phyloP scores from a whole-genome alignment of 192 early-diverging fungal species.

The Gonapodya prolifera region DNA sequence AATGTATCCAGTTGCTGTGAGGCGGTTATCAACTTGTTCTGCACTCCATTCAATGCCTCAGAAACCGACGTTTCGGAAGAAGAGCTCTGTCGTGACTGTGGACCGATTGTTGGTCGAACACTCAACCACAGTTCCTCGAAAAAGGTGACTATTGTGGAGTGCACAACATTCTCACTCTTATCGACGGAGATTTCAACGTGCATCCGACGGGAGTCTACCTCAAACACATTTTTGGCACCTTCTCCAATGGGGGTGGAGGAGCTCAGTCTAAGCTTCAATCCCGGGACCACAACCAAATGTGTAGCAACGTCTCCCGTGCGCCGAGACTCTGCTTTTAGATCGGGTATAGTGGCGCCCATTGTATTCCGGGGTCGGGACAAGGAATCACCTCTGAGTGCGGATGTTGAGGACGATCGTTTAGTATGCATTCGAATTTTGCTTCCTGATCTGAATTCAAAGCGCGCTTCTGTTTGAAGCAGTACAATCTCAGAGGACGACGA shows the following conservation, averaged over 20 bases:
- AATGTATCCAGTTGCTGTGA: neutral
- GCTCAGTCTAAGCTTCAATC: neutral
- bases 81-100: neutral
- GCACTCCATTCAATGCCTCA: neutral
- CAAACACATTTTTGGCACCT: neutral
- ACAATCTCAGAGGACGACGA: neutral
- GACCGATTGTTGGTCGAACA: neutral
- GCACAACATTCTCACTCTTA: neutral
- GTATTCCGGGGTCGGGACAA: neutral
- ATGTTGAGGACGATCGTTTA: neutral
- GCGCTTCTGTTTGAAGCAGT: neutral
- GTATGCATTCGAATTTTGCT: neutral
- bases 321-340: neutral
- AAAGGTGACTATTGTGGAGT: neutral
- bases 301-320: neutral
- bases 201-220: neutral
- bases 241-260: neutral
- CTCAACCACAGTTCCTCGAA: neutral
- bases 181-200: neutral
- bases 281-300: neutral
- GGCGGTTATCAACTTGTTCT: neutral
- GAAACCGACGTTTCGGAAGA: neutral
- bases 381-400: neutral
- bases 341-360: neutral
- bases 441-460: neutral